Percentiles rank a stretch among this genome's conserved stretches.
Conservation (phyloP, 1,139 yeast species). For the Pichia kudriavzevii region DNA sequence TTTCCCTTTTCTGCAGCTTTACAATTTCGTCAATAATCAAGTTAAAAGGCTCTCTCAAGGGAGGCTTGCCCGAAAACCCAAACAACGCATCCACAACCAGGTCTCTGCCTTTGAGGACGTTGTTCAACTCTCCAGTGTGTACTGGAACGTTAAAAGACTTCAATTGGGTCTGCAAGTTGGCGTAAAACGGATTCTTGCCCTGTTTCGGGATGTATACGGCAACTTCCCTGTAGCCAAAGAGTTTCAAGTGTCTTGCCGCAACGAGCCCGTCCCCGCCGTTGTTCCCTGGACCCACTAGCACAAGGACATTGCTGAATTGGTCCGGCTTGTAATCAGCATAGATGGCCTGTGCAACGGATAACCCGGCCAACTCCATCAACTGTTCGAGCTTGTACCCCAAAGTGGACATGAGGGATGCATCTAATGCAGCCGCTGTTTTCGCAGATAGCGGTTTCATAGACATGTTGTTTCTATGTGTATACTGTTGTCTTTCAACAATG, state of each 20-base stretch:
- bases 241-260: conserved; percentile 81
- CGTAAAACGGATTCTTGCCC: conserved; percentile 40
- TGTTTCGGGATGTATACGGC: conserved; percentile 60
- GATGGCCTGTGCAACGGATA: conserved; percentile 86
- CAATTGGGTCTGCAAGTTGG: conserved; percentile 50
- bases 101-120: conserved; percentile 24
- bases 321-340: conserved; percentile 56
- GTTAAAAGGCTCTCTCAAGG: conserved; percentile 74
- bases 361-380: conserved; percentile 93
- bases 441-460: conserved; percentile 45
- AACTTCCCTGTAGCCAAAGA: conserved; percentile 68
- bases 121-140: conserved; percentile 26
- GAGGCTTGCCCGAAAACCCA: conserved; percentile 91
- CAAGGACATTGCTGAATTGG: conserved; percentile 41
- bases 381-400: conserved; percentile 82
- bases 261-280: conserved; percentile 97
- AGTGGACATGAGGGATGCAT: conserved; percentile 78
- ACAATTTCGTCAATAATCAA: conserved; percentile 45
- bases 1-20: conserved; percentile 24
- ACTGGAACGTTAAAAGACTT: conserved; percentile 45
- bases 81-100: conserved; percentile 75
- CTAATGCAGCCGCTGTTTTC: conserved; percentile 69
- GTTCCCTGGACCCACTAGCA: conserved; percentile 91
- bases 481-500: too few relatives aligned
- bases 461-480: conserved; percentile 13